Conservation (phyloP, 2,329 filamentous ascomycete genomes). For the Penicillium fuscoglaucum region DNA sequence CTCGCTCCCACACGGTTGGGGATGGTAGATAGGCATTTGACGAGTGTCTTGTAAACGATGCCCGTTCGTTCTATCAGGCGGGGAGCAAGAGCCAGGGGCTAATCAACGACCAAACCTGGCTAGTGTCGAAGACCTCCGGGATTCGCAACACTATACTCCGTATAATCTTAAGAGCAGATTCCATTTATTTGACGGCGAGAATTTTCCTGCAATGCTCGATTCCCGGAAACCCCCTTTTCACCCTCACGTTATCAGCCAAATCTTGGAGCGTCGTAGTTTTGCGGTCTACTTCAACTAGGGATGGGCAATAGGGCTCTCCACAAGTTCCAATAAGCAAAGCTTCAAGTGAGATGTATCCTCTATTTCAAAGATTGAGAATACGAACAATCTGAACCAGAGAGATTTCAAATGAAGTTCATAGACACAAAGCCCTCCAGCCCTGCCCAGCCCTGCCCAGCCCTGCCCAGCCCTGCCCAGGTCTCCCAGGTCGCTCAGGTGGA, state of each 20-base stretch:
- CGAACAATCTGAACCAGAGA: neutral
- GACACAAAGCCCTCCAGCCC: neutral
- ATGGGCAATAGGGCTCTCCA: too few relatives aligned
- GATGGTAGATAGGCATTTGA: neutral
- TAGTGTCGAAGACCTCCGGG: too few relatives aligned
- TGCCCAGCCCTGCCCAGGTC: too few relatives aligned
- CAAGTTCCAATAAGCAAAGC: neutral
- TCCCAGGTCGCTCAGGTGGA: neutral
- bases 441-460: too few relatives aligned
- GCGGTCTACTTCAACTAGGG: too few relatives aligned
- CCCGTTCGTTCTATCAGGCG: neutral
- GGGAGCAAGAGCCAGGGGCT: neutral
- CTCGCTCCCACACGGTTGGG: neutral
- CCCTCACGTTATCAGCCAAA: too few relatives aligned
- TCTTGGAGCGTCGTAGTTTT: too few relatives aligned
- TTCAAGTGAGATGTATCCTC: neutral
- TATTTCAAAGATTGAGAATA: neutral
- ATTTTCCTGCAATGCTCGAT: too few relatives aligned
- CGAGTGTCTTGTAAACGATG: neutral
- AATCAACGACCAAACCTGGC: neutral
- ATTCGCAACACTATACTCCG: too few relatives aligned
- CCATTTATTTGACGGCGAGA: too few relatives aligned
- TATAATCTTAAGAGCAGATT: too few relatives aligned
- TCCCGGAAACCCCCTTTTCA: rapidly evolving
- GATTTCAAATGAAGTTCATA: too few relatives aligned